Evolutionary conservation across 331 rosid species (phyloP).

Genomic region (Arachis monticola): DNA sequence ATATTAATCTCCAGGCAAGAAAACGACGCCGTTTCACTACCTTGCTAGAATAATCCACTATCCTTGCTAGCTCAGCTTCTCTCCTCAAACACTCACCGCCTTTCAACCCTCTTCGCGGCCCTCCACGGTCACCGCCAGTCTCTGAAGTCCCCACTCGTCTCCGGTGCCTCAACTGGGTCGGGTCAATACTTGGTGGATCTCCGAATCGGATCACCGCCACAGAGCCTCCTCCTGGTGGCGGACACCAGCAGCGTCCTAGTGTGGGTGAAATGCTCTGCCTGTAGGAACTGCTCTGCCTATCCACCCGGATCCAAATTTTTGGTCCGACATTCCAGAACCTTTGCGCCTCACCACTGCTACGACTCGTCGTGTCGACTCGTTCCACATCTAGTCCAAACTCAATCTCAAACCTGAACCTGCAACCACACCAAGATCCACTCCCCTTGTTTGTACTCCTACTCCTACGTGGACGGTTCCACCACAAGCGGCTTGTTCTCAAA

Average conservation of each 20-base stretch:
- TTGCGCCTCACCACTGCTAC: constrained; percentile 70
- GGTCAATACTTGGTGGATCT: constrained; percentile 77
- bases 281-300: no score
- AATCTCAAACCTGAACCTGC: constrained; percentile 27
- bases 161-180: constrained; percentile 76
- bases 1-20: no score
- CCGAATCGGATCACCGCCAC: constrained; percentile 72
- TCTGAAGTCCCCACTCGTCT: constrained; percentile 52
- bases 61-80: constrained; percentile 35
- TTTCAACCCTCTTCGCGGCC: not conserved
- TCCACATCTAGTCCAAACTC: constrained; percentile 43
- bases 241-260: constrained; percentile 82
- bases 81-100: no score
- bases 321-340: constrained; percentile 67
- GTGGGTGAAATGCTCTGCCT: constrained; percentile 50
- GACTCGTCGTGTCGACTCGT: constrained; percentile 57
- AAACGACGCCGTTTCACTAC: no score
- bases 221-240: constrained; percentile 65
- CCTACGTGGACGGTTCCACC: constrained; percentile 68
- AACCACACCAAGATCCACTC: constrained; percentile 59
- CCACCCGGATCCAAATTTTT: constrained; percentile 44
- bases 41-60: constrained; percentile 6
- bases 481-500: constrained; percentile 67
- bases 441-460: constrained; percentile 63
- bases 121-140: constrained; percentile 27